Conservation (phyloP, 1,284 basidiomycete genomes). For the Heliocybe sulcata region DNA sequence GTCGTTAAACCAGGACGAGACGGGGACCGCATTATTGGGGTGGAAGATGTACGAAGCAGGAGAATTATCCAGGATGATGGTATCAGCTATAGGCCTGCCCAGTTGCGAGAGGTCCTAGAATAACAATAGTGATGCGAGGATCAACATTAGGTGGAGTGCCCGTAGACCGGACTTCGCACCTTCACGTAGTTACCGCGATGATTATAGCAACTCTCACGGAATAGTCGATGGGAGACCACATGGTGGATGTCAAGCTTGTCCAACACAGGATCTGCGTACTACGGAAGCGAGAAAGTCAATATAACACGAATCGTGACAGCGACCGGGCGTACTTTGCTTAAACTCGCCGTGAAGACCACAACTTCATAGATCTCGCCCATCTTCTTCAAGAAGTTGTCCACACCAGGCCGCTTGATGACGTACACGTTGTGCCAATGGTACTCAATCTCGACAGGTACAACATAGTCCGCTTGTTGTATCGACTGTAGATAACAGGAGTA, state of each 20-base stretch:
- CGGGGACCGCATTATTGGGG: constrained; percentile 97
- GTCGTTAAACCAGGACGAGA: constrained; percentile 99
- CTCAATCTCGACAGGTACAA: constrained; percentile 99
- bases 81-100: constrained; percentile 86
- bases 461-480: constrained; percentile 93
- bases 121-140: constrained; percentile 1
- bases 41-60: constrained; percentile 99
- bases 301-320: background rate
- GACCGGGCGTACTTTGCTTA: constrained; percentile 76
- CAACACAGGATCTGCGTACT: constrained; percentile 98
- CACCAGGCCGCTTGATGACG: constrained; percentile 97
- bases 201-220: constrained; percentile 98
- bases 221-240: constrained; percentile 92
- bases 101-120: constrained; percentile 91
- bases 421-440: constrained; percentile 98
- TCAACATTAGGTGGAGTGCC: background rate
- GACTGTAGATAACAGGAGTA: constrained; percentile 45
- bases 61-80: constrained; percentile 98
- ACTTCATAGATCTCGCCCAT: constrained; percentile 99
- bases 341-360: constrained; percentile 95
- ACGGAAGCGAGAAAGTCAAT: constrained; percentile 3
- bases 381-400: constrained; percentile 92
- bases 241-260: constrained; percentile 93
- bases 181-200: constrained; percentile 99
- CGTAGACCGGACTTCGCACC: constrained; percentile 43